phyloP scores from a whole-genome alignment of 768 basidiomycete species.

The Xanthoconium stramineum region DNA sequence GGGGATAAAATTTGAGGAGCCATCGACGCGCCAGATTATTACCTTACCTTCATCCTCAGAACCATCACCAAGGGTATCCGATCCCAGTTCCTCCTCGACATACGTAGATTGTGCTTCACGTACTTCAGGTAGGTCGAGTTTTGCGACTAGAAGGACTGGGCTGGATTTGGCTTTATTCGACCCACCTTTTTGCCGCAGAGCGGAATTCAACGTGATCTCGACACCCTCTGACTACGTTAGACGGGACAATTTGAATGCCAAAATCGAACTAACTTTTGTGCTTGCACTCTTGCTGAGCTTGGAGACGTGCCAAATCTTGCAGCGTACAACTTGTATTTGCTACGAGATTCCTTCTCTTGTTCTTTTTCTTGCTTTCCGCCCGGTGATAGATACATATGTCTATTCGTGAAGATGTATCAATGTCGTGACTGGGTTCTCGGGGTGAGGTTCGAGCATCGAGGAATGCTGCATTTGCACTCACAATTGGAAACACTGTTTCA shows the following conservation, averaged over 20 bases:
- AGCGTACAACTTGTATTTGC: slow-evolving; percentile 50
- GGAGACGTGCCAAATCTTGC: slow-evolving; percentile 49
- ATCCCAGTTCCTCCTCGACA: not conserved
- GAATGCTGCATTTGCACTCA: slow-evolving; percentile 30
- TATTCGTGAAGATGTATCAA: slow-evolving; percentile 37
- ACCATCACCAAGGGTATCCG: not conserved
- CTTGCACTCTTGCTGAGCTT: slow-evolving; percentile 34
- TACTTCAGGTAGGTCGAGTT: slow-evolving; percentile 13
- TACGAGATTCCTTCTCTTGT: slow-evolving; percentile 52
- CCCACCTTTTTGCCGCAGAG: slow-evolving; percentile 16
- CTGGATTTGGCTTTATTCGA: slow-evolving; percentile 8
- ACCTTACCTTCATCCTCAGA: slow-evolving; percentile 13
- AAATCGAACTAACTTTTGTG: slow-evolving; percentile 41
- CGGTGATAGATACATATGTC: slow-evolving; percentile 57
- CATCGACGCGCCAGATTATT: not conserved
- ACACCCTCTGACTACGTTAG: slow-evolving; percentile 30
- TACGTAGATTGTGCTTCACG: not conserved
- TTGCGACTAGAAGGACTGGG: slow-evolving; percentile 18
- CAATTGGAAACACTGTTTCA: slow-evolving; percentile 52
- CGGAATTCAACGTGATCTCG: slow-evolving; percentile 42
- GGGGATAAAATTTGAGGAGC: not conserved
- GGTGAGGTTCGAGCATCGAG: not conserved
- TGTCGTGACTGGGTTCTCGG: slow-evolving; percentile 36
- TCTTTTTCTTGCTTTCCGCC: slow-evolving; percentile 60
- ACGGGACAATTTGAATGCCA: not conserved